These are phyloP conservation scores for Trichoderma hamatum DNA, from an alignment of 2,329 filamentous ascomycete species.

Conservation along the genomic window DNA sequence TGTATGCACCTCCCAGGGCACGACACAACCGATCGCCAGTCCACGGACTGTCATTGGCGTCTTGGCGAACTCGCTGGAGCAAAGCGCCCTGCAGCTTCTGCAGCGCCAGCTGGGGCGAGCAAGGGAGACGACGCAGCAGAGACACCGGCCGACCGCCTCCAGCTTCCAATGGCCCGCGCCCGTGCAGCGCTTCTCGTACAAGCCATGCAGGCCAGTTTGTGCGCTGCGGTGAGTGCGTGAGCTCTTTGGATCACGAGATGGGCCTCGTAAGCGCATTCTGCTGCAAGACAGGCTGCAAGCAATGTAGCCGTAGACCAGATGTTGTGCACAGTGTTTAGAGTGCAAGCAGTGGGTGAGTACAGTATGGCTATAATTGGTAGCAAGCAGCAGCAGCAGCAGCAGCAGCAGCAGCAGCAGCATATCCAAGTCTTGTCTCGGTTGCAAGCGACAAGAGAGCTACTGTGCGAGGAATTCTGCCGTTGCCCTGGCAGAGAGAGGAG, in stretches of 20 bases:
- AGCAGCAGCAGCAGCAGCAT: too few species aligned
- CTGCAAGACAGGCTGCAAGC: not conserved
- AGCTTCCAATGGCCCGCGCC: not conserved
- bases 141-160: not conserved
- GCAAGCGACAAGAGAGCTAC: not conserved
- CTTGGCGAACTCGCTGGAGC: conserved; percentile 5
- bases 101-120: not conserved
- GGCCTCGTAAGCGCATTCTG: not conserved
- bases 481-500: not conserved
- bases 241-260: not conserved
- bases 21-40: conserved; percentile 21
- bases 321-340: not conserved
- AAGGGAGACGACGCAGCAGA: not conserved
- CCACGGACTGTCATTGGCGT: conserved; percentile 9
- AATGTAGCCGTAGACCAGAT: not conserved
- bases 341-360: not conserved
- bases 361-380: too few species aligned
- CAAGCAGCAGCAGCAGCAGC: too few species aligned
- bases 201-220: not conserved
- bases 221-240: not conserved
- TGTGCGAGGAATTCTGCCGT: conserved; percentile 15
- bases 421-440: conserved; percentile 17
- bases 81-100: not conserved
- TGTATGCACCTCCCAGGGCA: conserved; percentile 18
- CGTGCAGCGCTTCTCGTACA: not conserved